These are phyloP conservation scores for Xylariaceae sp. DNA, from an alignment of 2,329 filamentous ascomycete genomes.

Conservation along the genomic window DNA sequence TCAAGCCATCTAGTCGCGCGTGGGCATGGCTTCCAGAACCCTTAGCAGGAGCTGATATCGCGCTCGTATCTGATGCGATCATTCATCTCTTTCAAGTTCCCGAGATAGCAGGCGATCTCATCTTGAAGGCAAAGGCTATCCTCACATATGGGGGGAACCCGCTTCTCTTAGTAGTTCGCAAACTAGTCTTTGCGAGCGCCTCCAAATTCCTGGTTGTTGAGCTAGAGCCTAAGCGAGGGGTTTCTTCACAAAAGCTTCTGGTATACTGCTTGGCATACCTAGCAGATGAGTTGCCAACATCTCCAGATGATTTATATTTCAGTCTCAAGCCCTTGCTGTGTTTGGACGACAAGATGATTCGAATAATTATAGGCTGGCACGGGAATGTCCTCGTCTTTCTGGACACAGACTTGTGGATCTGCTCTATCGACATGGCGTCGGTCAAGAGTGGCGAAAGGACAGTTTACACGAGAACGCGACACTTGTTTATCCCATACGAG, in stretches of 20 bases:
- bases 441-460: neutral
- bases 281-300: neutral
- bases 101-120: neutral
- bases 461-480: constrained; percentile 8
- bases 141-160: neutral
- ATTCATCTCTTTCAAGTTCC: neutral
- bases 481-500: constrained; percentile 16
- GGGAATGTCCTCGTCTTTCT: constrained; percentile 8
- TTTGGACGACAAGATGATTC: neutral
- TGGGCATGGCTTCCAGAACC: constrained; percentile 13
- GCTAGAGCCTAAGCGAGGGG: neutral
- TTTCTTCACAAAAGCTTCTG: neutral
- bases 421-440: constrained; percentile 10
- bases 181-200: neutral
- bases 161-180: neutral
- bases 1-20: neutral
- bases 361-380: constrained; percentile 8
- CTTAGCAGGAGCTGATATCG: neutral
- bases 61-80: neutral
- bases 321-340: neutral
- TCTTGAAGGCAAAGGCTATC: neutral
- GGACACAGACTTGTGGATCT: constrained; percentile 15
- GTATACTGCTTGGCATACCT: neutral
- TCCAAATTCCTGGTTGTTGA: constrained; percentile 7
- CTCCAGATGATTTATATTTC: neutral